phyloP scores from a whole-genome alignment of 2,329 filamentous ascomycete genomes.

The Talaromyces sp. region DNA sequence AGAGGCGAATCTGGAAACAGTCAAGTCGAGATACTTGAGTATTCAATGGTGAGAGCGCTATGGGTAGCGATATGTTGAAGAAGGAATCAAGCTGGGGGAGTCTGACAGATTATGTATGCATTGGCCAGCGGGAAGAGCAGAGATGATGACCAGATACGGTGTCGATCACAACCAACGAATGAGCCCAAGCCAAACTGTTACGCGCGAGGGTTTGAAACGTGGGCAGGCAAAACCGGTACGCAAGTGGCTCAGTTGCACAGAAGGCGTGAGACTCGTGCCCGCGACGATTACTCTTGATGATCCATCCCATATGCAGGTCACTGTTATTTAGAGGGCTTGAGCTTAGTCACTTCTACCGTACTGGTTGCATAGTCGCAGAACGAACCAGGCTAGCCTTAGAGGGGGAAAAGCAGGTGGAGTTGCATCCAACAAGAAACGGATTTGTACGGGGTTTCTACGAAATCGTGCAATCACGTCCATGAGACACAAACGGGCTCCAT shows the following conservation, averaged over 20 bases:
- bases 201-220: slow-evolving; percentile 17
- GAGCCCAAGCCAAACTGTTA: slow-evolving; percentile 6
- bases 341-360: slow-evolving; percentile 2
- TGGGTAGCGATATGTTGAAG: neutral
- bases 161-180: slow-evolving; percentile 17
- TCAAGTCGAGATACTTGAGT: neutral
- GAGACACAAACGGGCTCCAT: slow-evolving; percentile 3
- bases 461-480: neutral
- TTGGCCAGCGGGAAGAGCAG: neutral
- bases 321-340: neutral
- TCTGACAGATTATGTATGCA: slow-evolving; percentile 12
- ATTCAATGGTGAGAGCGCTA: neutral
- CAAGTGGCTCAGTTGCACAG: slow-evolving; percentile 9
- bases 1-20: neutral
- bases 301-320: slow-evolving; percentile 8
- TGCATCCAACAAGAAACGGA: neutral
- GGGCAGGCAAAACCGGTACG: slow-evolving; percentile 13
- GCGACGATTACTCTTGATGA: slow-evolving; percentile 11
- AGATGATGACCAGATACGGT: slow-evolving; percentile 14
- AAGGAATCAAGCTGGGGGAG: slow-evolving; percentile 3
- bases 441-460: neutral
- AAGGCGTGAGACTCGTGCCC: neutral
- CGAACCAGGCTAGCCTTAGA: neutral
- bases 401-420: slow-evolving; percentile 7
- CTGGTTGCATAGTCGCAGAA: slow-evolving; percentile 2